Conservation (phyloP, 306 rosid genomes). For the Prunus armeniaca region DNA sequence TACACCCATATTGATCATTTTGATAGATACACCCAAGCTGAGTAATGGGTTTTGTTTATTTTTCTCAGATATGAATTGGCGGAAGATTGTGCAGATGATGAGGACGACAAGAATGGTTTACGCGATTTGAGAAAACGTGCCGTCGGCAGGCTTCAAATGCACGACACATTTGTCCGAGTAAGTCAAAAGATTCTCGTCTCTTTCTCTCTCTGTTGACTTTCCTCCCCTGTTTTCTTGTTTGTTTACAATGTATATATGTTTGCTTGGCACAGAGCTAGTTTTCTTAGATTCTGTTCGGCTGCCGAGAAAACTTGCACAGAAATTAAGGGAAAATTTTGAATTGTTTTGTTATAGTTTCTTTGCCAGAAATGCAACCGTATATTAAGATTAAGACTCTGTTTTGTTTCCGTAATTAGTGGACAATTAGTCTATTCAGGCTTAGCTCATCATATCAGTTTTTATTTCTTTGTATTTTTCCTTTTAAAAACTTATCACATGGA, state of each 20-base stretch:
- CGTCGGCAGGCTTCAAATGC: constrained; percentile 13
- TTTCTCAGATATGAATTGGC: constrained; percentile 29
- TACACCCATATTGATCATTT: not conserved
- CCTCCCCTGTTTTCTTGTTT: not conserved
- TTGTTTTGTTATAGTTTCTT: not conserved
- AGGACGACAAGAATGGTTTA: constrained; percentile 24
- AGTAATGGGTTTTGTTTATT: not conserved
- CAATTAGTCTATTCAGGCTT: not conserved
- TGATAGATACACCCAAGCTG: not conserved
- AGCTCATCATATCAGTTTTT: not conserved
- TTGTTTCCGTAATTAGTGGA: constrained; percentile 4
- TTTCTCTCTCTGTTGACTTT: not conserved
- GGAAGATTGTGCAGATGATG: constrained; percentile 27
- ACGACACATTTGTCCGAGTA: constrained; percentile 20
- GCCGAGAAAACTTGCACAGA: not conserved
- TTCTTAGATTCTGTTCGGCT: not conserved
- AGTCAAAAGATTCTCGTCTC: not conserved
- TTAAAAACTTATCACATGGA: not conserved
- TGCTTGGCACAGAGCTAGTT: not conserved
- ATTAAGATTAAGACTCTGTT: not conserved
- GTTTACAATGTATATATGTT: not conserved
- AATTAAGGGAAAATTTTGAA: not conserved
- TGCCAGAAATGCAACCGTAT: not conserved
- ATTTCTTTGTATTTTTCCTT: not conserved
- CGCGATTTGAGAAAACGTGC: constrained; percentile 24